Conservation (phyloP, 2,329 filamentous ascomycete species). For the Thelonectria discophora region DNA sequence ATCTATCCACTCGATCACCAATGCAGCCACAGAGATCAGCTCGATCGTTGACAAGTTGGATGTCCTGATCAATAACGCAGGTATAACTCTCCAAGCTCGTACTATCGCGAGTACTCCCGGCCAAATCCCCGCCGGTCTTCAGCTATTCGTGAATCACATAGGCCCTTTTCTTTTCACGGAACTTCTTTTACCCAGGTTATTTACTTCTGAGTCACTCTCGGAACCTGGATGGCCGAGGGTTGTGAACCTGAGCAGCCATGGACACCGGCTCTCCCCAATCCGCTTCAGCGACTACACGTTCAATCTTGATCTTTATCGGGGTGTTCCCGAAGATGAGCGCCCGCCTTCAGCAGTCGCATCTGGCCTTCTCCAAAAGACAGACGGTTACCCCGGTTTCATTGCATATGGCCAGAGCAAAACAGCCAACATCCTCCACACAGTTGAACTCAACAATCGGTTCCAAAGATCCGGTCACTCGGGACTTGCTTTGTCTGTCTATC, state of each 20-base stretch:
- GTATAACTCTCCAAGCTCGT: constrained; percentile 18
- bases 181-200: constrained; percentile 45
- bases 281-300: constrained; percentile 57
- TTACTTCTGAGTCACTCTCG: constrained; percentile 22
- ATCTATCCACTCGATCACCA: constrained; percentile 14
- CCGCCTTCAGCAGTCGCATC: constrained; percentile 7
- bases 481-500: constrained; percentile 30
- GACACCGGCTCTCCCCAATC: constrained; percentile 53
- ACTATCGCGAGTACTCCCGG: constrained; percentile 9
- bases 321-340: constrained; percentile 18
- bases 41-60: constrained; percentile 12
- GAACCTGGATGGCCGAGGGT: constrained; percentile 42
- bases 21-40: constrained; percentile 1
- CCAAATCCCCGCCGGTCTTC: constrained; percentile 15
- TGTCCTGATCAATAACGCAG: constrained; percentile 29
- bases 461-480: constrained; percentile 3
- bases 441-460: constrained; percentile 26
- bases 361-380: constrained; percentile 18
- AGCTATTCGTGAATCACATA: constrained; percentile 50
- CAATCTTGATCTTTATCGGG: constrained; percentile 13
- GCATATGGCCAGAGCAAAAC: constrained; percentile 45
- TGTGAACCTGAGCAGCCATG: constrained; percentile 56
- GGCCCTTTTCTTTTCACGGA: constrained; percentile 53
- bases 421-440: constrained; percentile 41
- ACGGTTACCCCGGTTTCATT: constrained; percentile 33